Evolutionary conservation across 768 basidiomycete genomes (phyloP).

Genomic region (Hemileccinum impolitum): DNA sequence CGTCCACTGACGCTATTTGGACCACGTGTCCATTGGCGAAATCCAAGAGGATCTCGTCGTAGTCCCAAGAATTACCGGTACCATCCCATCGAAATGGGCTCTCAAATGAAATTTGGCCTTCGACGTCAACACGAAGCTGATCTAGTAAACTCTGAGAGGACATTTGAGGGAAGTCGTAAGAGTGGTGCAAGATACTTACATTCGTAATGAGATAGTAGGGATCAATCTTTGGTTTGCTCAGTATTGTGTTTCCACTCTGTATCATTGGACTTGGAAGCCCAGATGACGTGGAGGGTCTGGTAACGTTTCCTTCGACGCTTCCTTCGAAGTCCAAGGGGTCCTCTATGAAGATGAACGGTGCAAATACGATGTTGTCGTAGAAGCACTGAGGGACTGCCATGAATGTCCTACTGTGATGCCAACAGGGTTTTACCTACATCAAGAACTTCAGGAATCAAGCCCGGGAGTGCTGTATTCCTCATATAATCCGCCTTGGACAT

Average conservation of each 20-base stretch:
- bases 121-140: slow-evolving; percentile 67
- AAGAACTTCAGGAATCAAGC: slow-evolving; percentile 76
- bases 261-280: slow-evolving; percentile 29
- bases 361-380: slow-evolving; percentile 95
- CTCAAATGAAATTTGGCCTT: slow-evolving; percentile 50
- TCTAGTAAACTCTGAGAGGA: slow-evolving; percentile 55
- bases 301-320: slow-evolving; percentile 37
- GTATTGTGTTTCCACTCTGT: slow-evolving; percentile 35
- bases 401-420: not conserved
- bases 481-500: slow-evolving; percentile 96
- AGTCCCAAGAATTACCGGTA: slow-evolving; percentile 62
- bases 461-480: slow-evolving; percentile 86
- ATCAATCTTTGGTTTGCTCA: slow-evolving; percentile 73
- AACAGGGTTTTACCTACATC: slow-evolving; percentile 53
- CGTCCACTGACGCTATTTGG: slow-evolving; percentile 48
- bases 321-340: slow-evolving; percentile 74
- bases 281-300: slow-evolving; percentile 38
- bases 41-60: slow-evolving; percentile 57
- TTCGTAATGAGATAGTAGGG: slow-evolving; percentile 88
- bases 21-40: slow-evolving; percentile 61
- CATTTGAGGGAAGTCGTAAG: slow-evolving; percentile 6
- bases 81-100: slow-evolving; percentile 72
- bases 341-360: slow-evolving; percentile 95
- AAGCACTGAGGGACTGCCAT: slow-evolving; percentile 58
- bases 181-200: slow-evolving; percentile 39